Evolutionary conservation across 1,284 basidiomycete species (phyloP).

Genomic region (Pyrrhoderma lamaoense): DNA sequence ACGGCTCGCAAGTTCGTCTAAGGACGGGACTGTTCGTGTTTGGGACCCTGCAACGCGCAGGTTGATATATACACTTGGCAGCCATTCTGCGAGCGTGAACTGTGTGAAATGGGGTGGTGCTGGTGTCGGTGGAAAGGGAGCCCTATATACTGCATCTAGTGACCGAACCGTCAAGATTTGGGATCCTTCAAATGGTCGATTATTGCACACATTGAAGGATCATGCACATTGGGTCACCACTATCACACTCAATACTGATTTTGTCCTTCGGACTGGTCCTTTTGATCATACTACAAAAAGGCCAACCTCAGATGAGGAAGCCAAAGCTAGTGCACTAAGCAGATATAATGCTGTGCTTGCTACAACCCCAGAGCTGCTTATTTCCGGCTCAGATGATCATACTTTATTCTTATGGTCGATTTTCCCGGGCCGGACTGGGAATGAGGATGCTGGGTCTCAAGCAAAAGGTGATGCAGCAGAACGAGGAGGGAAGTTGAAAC

Average conservation of each 20-base stretch:
- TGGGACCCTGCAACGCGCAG: slow-evolving; percentile 77
- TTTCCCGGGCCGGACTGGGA: slow-evolving; percentile 40
- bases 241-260: slow-evolving; percentile 92
- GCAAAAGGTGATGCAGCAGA: slow-evolving; percentile 27
- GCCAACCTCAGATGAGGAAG: slow-evolving; percentile 74
- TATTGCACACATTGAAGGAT: slow-evolving; percentile 76
- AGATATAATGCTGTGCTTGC: slow-evolving; percentile 68
- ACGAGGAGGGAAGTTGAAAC: slow-evolving; percentile 64
- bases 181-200: slow-evolving; percentile 76
- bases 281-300: slow-evolving; percentile 83
- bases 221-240: slow-evolving; percentile 99
- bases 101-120: slow-evolving; percentile 93
- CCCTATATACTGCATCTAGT: slow-evolving; percentile 90
- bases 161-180: slow-evolving; percentile 93
- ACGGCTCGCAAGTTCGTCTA: slow-evolving; percentile 91
- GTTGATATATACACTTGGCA: slow-evolving; percentile 83
- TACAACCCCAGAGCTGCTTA: slow-evolving; percentile 74
- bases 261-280: slow-evolving; percentile 89
- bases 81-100: slow-evolving; percentile 92
- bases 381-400: slow-evolving; percentile 93
- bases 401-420: slow-evolving; percentile 91
- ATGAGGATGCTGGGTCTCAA: slow-evolving; percentile 28
- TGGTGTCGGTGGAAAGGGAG: slow-evolving; percentile 56
- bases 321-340: slow-evolving; percentile 64
- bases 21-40: slow-evolving; percentile 91